Percentiles rank a stretch among this genome's conserved stretches.
Conservation (phyloP, 2,329 filamentous ascomycete species). For the Pochonia chlamydosporia region DNA sequence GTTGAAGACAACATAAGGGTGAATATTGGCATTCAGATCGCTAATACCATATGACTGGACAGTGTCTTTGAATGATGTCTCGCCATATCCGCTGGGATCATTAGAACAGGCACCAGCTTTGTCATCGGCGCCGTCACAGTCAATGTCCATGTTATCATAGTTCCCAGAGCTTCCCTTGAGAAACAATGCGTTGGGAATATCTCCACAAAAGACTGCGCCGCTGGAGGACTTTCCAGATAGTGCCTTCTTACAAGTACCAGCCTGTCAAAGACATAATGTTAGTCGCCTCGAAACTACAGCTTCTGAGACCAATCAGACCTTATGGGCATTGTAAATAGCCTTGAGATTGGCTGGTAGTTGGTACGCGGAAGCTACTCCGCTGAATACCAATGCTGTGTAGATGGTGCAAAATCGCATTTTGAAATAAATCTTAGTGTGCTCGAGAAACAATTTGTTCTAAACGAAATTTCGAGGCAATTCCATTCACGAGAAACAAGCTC, state of each 20-base stretch:
- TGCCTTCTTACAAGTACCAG: constrained; percentile 10
- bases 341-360: constrained; percentile 10
- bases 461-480: no score
- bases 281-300: constrained; percentile 5
- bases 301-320: no score
- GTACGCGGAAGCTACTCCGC: constrained; percentile 9
- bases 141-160: constrained; percentile 48
- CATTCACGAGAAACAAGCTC: no score
- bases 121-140: constrained; percentile 47
- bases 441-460: no score
- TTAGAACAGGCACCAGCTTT: constrained; percentile 38
- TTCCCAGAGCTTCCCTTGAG: not conserved
- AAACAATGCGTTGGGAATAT: not conserved
- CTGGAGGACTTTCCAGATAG: constrained; percentile 7
- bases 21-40: constrained; percentile 44
- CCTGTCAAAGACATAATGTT: not conserved
- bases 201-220: not conserved
- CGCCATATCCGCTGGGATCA: constrained; percentile 36
- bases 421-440: no score
- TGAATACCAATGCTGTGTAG: no score
- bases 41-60: constrained; percentile 30
- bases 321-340: constrained; percentile 9
- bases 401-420: no score
- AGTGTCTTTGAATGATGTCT: constrained; percentile 40
- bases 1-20: constrained; percentile 48